Conservation (phyloP, 2,329 filamentous ascomycete genomes). For the Apiospora kogelbergensis region DNA sequence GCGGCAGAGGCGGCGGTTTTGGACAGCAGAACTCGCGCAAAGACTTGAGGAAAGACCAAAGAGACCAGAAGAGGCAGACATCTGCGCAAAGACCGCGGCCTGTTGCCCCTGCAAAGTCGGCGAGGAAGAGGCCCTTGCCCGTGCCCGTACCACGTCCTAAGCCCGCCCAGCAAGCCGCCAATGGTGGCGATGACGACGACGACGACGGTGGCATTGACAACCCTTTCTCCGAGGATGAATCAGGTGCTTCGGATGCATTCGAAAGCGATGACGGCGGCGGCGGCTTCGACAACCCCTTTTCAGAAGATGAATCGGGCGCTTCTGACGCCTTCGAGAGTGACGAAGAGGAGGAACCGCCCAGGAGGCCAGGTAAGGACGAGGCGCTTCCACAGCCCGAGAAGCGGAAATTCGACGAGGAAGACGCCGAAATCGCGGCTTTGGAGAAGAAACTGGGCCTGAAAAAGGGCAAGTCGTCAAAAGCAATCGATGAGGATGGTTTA, state of each 20-base stretch:
- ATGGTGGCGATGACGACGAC: conserved; percentile 21
- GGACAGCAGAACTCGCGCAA: conserved; percentile 27
- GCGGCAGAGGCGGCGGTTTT: conserved; percentile 16
- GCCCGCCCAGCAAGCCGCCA: conserved; percentile 11
- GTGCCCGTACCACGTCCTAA: conserved; percentile 11
- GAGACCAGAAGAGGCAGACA: conserved; percentile 29
- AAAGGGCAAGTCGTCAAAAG: conserved; percentile 65
- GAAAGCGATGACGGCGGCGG: conserved; percentile 17
- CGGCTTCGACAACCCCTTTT: conserved; percentile 15
- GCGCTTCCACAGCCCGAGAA: conserved; percentile 39
- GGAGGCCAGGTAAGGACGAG: conserved; percentile 9
- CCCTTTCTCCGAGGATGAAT: conserved; percentile 8
- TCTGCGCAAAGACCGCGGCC: not conserved
- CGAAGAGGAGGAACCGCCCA: conserved; percentile 13
- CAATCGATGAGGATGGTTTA: conserved; percentile 80
- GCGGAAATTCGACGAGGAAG: conserved; percentile 72
- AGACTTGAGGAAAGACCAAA: conserved; percentile 31
- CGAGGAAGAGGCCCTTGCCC: not conserved
- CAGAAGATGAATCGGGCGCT: conserved; percentile 12
- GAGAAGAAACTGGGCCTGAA: conserved; percentile 85
- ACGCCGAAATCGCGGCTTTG: conserved; percentile 82
- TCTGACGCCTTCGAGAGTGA: conserved; percentile 13
- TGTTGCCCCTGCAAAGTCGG: not conserved
- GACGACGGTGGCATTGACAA: conserved; percentile 9
- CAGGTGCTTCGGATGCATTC: conserved; percentile 8